These are phyloP conservation scores for Moesziomyces sp. DNA, from an alignment of 1,284 basidiomycete genomes.

Conservation along the genomic window DNA sequence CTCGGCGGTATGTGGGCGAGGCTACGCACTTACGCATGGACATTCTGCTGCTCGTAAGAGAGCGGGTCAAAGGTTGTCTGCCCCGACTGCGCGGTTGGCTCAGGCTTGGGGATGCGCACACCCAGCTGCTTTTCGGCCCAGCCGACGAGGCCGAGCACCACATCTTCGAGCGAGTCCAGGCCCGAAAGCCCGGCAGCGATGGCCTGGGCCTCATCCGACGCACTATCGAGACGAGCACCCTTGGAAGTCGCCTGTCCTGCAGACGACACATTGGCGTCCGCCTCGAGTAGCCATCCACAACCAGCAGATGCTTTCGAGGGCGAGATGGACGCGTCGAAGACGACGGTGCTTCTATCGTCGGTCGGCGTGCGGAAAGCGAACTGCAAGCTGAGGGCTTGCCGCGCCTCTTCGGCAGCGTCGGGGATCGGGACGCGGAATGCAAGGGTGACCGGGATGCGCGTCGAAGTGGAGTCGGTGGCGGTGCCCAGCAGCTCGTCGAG, in stretches of 20 bases:
- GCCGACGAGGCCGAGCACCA: slow-evolving; percentile 18
- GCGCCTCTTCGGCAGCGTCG: slow-evolving; percentile 16
- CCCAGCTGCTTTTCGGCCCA: slow-evolving; percentile 35
- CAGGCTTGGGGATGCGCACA: slow-evolving; percentile 10
- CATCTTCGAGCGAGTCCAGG: slow-evolving; percentile 33
- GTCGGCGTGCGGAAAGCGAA: slow-evolving; percentile 22
- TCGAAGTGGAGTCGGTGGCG: not conserved
- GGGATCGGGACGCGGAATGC: slow-evolving; percentile 30
- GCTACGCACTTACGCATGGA: slow-evolving; percentile 62
- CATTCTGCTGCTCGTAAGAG: slow-evolving; percentile 61
- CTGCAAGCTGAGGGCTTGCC: slow-evolving; percentile 22
- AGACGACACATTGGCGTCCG: slow-evolving; percentile 7
- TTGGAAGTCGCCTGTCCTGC: not conserved
- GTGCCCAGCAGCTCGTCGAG: slow-evolving; percentile 33
- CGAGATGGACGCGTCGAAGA: slow-evolving; percentile 25
- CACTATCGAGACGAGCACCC: slow-evolving; percentile 14
- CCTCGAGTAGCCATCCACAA: slow-evolving; percentile 26
- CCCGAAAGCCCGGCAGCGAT: slow-evolving; percentile 19
- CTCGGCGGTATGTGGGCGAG: not conserved
- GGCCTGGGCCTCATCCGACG: slow-evolving; percentile 16
- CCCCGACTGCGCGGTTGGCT: slow-evolving; percentile 8
- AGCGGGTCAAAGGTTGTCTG: slow-evolving; percentile 33
- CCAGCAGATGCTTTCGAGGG: slow-evolving; percentile 13
- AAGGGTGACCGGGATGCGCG: slow-evolving; percentile 34
- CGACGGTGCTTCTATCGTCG: slow-evolving; percentile 9